Evolutionary conservation across 805 yeast genomes (phyloP), one percentile per base, ranked within the genome.

Genomic region (Metschnikowia lunata): DNA sequence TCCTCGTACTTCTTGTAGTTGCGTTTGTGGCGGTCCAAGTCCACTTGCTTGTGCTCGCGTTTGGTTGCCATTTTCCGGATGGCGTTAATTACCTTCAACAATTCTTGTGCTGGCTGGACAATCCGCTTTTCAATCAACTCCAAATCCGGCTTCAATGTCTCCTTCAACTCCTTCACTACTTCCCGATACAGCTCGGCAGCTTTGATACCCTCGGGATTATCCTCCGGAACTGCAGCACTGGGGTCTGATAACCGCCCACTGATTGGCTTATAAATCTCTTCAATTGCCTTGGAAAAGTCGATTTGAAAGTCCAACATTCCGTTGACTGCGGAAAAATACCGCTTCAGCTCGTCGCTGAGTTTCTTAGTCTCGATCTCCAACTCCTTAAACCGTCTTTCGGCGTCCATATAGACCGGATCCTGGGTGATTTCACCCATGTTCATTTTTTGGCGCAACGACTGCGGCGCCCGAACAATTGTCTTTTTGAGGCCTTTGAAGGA

Each of bases 381-480:
- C 61, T 91, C 97, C 62, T 85, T 86, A 74, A 93, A 93, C 59
- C 99, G 79, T 64, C 97, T 80, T 66, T 93, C 99, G 7, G 99
- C 98, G 69, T 93, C 99, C 27, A 76, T 78, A 64, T 89, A 93
- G 11, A 93, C 97, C 0, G 96, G 80, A 60, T 93, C 99, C 38
- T 52, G 53, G 35, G 76, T 71, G 39, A 70, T 57, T 30, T 71
- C 75, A 8, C 75, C 96, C 88, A 88, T 89, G 67, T 93, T 84
- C 69, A 93, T 66, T 76, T 88, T 89, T 67, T 87, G 96, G 56
- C 93, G 84, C 64, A 93, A 75, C 55, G 76, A 79, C 68, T 93
- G 98, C 36, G 99, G 99, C 7, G 97, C 96, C 62, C 96, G 74
- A 37, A 80, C 78, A 49, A 88, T 71, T 30, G 90, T 80, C 66